These are phyloP conservation scores for Serendipita sp. DNA, from an alignment of 768 basidiomycete species.

Conservation along the genomic window DNA sequence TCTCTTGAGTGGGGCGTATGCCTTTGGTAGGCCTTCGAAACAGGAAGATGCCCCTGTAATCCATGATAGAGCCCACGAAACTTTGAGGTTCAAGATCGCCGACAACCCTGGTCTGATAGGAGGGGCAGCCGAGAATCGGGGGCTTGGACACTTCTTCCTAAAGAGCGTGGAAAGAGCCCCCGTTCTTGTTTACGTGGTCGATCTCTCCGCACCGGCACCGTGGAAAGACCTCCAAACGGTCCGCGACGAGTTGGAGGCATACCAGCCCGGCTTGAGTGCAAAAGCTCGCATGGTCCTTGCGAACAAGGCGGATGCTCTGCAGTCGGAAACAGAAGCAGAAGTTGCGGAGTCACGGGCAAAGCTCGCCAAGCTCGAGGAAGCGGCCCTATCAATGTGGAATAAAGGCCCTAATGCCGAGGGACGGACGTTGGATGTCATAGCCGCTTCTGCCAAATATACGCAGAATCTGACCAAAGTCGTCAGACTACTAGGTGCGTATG, in stretches of 20 bases:
- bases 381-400: constrained; percentile 34
- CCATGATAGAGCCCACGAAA: constrained; percentile 38
- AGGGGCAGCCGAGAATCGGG: constrained; percentile 73
- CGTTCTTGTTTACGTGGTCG: constrained; percentile 84
- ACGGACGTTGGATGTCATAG: constrained; percentile 49
- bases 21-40: background rate
- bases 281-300: constrained; percentile 73
- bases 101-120: constrained; percentile 93
- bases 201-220: constrained; percentile 57
- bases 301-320: constrained; percentile 85
- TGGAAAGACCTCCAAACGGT: constrained; percentile 64
- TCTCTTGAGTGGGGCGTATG: constrained; percentile 10
- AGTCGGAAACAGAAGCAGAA: constrained; percentile 29
- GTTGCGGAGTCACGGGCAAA: constrained; percentile 43
- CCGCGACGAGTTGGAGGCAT: constrained; percentile 68
- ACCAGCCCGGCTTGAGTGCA: constrained; percentile 60
- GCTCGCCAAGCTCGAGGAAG: constrained; percentile 38
- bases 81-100: constrained; percentile 83
- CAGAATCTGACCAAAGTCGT: constrained; percentile 67
- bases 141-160: constrained; percentile 86
- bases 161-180: constrained; percentile 85
- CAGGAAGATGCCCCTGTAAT: constrained; percentile 7
- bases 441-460: constrained; percentile 72
- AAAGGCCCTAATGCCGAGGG: constrained; percentile 16
- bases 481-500: constrained; percentile 47